A percentile compares a stretch with the other conserved stretches of the same genome.
These are phyloP conservation scores for Austroboletus novae-zelandiae DNA, from an alignment of 1,284 basidiomycete species.

Conservation along the genomic window DNA sequence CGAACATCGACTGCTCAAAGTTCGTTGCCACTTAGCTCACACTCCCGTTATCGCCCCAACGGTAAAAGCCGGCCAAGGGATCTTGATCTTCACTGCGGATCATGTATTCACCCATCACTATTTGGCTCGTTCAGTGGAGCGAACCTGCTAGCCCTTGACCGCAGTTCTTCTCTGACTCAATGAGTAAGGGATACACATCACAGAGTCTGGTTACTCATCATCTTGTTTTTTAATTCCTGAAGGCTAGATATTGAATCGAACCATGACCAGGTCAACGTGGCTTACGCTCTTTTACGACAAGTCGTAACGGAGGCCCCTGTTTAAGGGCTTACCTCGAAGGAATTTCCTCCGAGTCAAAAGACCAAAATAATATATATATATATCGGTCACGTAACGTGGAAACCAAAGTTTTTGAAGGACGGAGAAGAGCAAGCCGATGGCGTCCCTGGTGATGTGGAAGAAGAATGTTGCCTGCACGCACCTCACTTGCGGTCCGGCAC, in stretches of 20 bases:
- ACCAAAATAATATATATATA: neutral
- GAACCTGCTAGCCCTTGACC: neutral
- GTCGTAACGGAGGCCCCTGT: constrained; percentile 11
- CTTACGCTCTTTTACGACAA: constrained; percentile 24
- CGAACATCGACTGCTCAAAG: neutral
- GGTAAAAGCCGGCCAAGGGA: constrained; percentile 1
- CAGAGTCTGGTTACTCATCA: neutral
- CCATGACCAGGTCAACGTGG: constrained; percentile 2
- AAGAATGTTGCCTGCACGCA: constrained; percentile 11
- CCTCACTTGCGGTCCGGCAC: constrained; percentile 17
- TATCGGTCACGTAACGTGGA: constrained; percentile 28
- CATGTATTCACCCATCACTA: neutral
- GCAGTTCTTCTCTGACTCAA: constrained; percentile 1
- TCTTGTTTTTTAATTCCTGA: neutral
- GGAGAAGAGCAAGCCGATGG: constrained; percentile 12
- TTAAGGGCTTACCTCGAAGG: constrained; percentile 13
- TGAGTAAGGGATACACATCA: neutral
- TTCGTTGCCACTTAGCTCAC: constrained; percentile 15
- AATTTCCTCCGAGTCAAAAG: constrained; percentile 9
- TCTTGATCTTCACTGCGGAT: constrained; percentile 15
- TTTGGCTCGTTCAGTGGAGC: constrained; percentile 1
- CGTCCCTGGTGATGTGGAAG: constrained; percentile 11
- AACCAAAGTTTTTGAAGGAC: constrained; percentile 9
- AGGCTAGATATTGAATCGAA: neutral
- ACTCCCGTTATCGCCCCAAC: constrained; percentile 15